Base-by-base conservation (phyloP, 1,284 basidiomycete species). In the Marasmius fiardii region DNA sequence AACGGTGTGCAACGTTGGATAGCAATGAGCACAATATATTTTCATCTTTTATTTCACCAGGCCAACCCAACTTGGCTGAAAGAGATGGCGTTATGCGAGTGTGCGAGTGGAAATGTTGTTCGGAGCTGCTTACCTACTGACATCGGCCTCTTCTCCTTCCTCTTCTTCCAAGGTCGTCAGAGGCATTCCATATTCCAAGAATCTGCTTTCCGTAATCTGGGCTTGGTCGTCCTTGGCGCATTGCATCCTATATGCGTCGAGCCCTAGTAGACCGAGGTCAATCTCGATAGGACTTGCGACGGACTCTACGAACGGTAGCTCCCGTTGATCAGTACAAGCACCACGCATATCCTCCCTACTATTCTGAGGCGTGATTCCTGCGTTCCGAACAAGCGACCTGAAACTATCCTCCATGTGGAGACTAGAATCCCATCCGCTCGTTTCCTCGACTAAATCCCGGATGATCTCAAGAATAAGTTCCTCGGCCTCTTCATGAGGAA, bases 391-490 rank as follows among this genome's bases (percentile, higher is more conserved):
- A 65, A 80, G 68, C 2, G 66, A 63, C 59, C 70, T 76, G 67
- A 80, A 80, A 31, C 72, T 74, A 41, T 73, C 63, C 57, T 77
- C 72, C 64, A 78, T 68, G 59, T 76, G 76, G 33, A 79, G 61
- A 56, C 70, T 73, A 8, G 70, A 64, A 56, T 80, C 78, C 78
- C 78, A 80, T 41, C 71, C 71, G 51, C 68, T 76, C 12, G 77
- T 75, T 60, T 78, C 77, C 44, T 77, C 72, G 2, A 75, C 74
- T 31, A 80, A 68, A 59, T 79, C 76, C 18, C 71, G 69, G 33
- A 80, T 75, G 14, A 80, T 69, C 7, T 66, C 70, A 20, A 76
- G 63, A 31, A 78, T 60, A 31, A 67, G 63, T 45, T 70, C 67
- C 10, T 68, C 56, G 21, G 69, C 67, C 31, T 69, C 61, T 14